phyloP scores from a whole-genome alignment of 2,329 filamentous ascomycete species.

The Hawksworthiomyces lignivorus region DNA sequence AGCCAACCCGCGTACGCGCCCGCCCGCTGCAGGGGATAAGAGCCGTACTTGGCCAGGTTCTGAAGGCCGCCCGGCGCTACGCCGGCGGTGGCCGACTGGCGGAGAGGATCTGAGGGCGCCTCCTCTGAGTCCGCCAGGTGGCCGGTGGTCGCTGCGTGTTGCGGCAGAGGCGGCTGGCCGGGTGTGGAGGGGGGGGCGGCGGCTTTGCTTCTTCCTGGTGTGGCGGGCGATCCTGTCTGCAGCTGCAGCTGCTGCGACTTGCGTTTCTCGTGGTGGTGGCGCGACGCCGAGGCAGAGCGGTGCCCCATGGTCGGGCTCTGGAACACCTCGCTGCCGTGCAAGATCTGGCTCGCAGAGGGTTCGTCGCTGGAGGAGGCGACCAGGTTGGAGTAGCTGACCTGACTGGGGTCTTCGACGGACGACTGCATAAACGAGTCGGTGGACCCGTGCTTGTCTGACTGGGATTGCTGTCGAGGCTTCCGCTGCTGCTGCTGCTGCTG shows the following conservation, averaged over 20 bases:
- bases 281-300: slow-evolving; percentile 35
- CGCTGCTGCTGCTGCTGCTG: slow-evolving; percentile 12
- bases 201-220: not conserved
- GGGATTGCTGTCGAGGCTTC: too few relatives aligned
- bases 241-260: not conserved
- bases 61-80: slow-evolving; percentile 40
- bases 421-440: slow-evolving; percentile 71
- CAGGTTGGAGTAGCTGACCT: slow-evolving; percentile 54
- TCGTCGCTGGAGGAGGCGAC: slow-evolving; percentile 65
- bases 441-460: slow-evolving; percentile 50
- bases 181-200: not conserved
- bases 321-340: slow-evolving; percentile 82
- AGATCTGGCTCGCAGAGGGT: slow-evolving; percentile 83
- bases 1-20: slow-evolving; percentile 77
- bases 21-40: slow-evolving; percentile 76
- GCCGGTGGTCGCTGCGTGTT: slow-evolving; percentile 33
- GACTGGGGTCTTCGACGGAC: slow-evolving; percentile 55
- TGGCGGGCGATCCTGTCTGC: not conserved
- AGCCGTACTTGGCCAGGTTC: slow-evolving; percentile 52
- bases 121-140: slow-evolving; percentile 22
- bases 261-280: slow-evolving; percentile 9
- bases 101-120: too few relatives aligned
- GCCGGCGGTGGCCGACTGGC: slow-evolving; percentile 15
- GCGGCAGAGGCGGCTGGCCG: slow-evolving; percentile 2
- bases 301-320: slow-evolving; percentile 61